Evolutionary conservation across 1,284 basidiomycete species (phyloP).

Genomic region (Leccinum fallax): DNA sequence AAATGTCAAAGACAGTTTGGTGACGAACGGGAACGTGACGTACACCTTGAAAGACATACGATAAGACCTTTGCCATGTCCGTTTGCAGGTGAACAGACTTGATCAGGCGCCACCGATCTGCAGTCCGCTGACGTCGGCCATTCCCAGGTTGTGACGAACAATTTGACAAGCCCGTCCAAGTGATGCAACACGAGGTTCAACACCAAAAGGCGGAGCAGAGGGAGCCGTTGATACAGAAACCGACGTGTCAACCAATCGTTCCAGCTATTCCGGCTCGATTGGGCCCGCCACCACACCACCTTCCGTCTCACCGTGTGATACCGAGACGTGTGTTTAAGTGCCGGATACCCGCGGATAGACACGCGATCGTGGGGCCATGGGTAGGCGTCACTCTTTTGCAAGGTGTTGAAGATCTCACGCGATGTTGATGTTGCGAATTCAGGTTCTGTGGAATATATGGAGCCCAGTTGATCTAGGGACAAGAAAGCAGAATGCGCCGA

Average conservation of each 20-base stretch:
- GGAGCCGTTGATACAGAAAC: conserved; percentile 41
- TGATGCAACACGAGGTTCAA: conserved; percentile 33
- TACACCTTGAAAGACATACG: conserved; percentile 29
- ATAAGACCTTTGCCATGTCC: conserved; percentile 34
- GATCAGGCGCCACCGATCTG: not conserved
- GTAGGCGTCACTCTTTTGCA: conserved; percentile 39
- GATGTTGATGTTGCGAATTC: conserved; percentile 4
- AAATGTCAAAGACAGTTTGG: conserved; percentile 24
- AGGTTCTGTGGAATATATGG: conserved; percentile 51
- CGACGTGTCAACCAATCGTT: conserved; percentile 37
- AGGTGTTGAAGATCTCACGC: conserved; percentile 7
- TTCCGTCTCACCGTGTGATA: conserved; percentile 55
- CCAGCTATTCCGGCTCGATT: conserved; percentile 36
- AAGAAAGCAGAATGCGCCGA: conserved; percentile 38
- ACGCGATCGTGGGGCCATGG: conserved; percentile 53
- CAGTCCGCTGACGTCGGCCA: conserved; percentile 7
- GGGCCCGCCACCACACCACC: conserved; percentile 35
- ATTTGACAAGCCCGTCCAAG: conserved; percentile 31
- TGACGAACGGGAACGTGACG: conserved; percentile 16
- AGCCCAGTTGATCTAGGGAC: conserved; percentile 41
- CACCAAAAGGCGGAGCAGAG: conserved; percentile 36
- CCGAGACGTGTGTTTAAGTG: conserved; percentile 43
- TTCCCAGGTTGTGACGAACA: conserved; percentile 26
- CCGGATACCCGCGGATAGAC: conserved; percentile 49
- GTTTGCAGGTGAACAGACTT: conserved; percentile 27